Conservation (phyloP, 495 filamentous ascomycete species). For the Filosporella fistucella region DNA sequence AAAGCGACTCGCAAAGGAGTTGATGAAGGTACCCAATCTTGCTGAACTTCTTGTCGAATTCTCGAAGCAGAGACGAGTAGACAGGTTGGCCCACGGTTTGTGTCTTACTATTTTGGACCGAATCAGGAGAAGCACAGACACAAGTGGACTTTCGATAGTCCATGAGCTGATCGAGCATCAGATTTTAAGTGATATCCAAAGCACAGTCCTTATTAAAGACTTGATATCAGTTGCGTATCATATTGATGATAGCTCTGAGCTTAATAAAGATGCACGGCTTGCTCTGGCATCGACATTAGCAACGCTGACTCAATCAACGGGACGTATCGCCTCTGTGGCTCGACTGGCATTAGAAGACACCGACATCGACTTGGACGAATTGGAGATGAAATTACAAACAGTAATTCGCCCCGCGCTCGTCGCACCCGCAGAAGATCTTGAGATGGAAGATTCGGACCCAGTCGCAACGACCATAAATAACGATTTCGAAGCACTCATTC, state of each 20-base stretch:
- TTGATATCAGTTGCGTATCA: constrained; percentile 54
- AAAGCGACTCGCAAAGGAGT: constrained; percentile 58
- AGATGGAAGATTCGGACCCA: constrained; percentile 41
- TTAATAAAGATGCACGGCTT: constrained; percentile 50
- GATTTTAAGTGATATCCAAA: constrained; percentile 57
- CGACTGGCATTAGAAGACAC: constrained; percentile 54
- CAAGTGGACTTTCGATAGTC: constrained; percentile 49
- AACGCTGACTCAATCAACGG: constrained; percentile 48
- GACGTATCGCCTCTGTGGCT: constrained; percentile 52
- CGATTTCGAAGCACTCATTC: constrained; percentile 20
- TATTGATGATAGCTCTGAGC: constrained; percentile 39
- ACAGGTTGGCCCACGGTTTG: constrained; percentile 69
- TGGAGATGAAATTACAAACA: constrained; percentile 68
- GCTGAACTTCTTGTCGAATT: constrained; percentile 55
- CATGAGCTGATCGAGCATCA: constrained; percentile 56
- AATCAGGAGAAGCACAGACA: constrained; percentile 56
- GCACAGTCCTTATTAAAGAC: constrained; percentile 55
- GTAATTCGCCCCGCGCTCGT: constrained; percentile 46
- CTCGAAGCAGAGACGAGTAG: constrained; percentile 59
- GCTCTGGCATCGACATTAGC: constrained; percentile 60
- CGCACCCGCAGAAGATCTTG: constrained; percentile 40
- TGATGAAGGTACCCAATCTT: constrained; percentile 61
- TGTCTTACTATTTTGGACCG: constrained; percentile 61
- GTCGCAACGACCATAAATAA: constrained; percentile 10
- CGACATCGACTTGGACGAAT: constrained; percentile 58